Base-by-base conservation (phyloP, 345 rosid genomes). In the Sisymbrium irio region DNA sequence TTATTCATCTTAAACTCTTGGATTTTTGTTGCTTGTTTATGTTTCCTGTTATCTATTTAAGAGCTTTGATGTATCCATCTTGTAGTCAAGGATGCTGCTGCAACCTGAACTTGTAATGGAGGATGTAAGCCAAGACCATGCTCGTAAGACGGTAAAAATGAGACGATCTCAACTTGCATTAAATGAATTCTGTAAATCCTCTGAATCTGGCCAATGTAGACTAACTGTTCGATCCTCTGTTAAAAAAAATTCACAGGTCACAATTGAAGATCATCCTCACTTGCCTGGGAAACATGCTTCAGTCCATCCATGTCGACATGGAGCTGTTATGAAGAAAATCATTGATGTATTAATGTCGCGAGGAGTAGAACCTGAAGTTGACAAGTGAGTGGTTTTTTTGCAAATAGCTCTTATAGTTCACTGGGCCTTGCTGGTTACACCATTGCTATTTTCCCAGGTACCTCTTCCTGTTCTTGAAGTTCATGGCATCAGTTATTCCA, bases 341-440 rank as follows among this genome's bases (percentile, higher is more conserved):
- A 96, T 92, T 75, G 99, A 92, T 78, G 97, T 92, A 32, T 74
- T 90, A 65, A 86, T 96, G 98, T 90, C 98, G 4, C 94, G 83
- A 15, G 99, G 97, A 58, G 98, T 92, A 62, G 98, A 96, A 80
- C 99, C 99, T 28, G 96, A 92, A 90, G 99, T 96, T 79, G 97
- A 92, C 81, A 96, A 90, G 98, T 96, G 83, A 82, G 71, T 36
- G 56, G 10, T 66, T 62, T 65, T 61, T 6, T 59, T 74, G 36
- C 54, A 65, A 56, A 17, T 25, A 53, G 49, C 42, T 17, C 32
- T 46, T 57, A 18, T 17, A 27, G 27, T 11, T 49, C 49, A 61
- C 10, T 54, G 28, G 17, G 32, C 40, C 28, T 45, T 25, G 30
- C 57, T 61, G 12, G 27, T 77, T 27, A 44, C 67, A 51, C 40